Evolutionary conservation across 2,329 filamentous ascomycete species (phyloP).

Genomic region (Aspergillus eucalypticola): DNA sequence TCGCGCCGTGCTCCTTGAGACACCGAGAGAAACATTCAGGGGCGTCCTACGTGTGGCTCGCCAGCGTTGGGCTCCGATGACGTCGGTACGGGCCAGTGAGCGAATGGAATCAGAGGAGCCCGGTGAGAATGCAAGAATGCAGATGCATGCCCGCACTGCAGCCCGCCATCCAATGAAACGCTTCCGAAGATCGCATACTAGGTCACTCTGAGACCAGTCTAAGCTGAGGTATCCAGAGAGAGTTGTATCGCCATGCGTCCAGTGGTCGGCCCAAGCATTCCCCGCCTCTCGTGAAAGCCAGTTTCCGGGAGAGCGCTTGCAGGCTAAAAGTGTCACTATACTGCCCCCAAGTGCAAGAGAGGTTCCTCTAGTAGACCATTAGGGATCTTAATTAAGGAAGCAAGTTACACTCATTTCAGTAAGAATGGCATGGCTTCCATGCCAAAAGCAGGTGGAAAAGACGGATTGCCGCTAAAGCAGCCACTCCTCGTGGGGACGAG

Average conservation of each 20-base stretch:
- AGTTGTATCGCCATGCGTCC: not conserved
- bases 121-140: slow-evolving; percentile 4
- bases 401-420: not conserved
- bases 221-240: not conserved
- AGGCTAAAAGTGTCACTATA: not conserved
- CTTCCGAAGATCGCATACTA: not conserved
- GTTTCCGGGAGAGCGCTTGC: not conserved
- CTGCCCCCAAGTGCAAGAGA: no score
- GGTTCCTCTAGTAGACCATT: not conserved
- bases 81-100: not conserved
- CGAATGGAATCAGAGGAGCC: not conserved
- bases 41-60: slow-evolving; percentile 3
- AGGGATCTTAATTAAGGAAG: not conserved
- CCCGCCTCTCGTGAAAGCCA: not conserved
- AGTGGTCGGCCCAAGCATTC: not conserved
- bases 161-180: not conserved
- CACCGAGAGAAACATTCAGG: not conserved
- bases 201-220: slow-evolving; percentile 4
- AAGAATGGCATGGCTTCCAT: not conserved
- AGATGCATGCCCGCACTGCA: slow-evolving; percentile 2
- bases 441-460: slow-evolving; percentile 4
- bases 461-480: slow-evolving; percentile 21
- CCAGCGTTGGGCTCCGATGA: slow-evolving; percentile 7
- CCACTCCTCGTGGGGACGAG: slow-evolving; percentile 20
- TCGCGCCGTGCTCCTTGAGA: not conserved